These are phyloP conservation scores for Pseudonitzschia delicatissima DNA, from an alignment of 108 stramenopile genomes.

Conservation along the genomic window DNA sequence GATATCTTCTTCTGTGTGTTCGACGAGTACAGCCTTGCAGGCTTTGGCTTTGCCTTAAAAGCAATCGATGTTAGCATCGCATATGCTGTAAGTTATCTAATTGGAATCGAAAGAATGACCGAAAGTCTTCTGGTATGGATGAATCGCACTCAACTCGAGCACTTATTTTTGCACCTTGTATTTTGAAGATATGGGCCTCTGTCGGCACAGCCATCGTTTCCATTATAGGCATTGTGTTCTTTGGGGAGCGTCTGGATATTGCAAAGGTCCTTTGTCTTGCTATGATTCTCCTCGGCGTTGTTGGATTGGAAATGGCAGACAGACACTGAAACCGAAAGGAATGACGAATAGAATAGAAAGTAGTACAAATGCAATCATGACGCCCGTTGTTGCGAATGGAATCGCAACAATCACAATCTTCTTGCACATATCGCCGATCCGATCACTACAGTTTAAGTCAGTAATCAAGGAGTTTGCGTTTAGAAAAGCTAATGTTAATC, in stretches of 20 bases:
- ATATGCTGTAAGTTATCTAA: slow-evolving; percentile 37
- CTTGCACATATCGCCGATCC: too few relatives aligned
- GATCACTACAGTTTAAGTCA: too few relatives aligned
- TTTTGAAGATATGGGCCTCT: slow-evolving; percentile 41
- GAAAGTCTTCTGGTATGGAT: not conserved
- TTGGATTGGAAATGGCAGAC: slow-evolving; percentile 29
- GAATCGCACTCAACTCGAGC: not conserved
- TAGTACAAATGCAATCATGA: too few relatives aligned
- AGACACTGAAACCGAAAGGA: not conserved
- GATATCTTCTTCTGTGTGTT: too few relatives aligned
- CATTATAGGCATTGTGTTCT: slow-evolving; percentile 31
- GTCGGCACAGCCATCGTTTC: slow-evolving; percentile 46
- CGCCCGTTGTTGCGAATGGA: too few relatives aligned
- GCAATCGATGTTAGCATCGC: slow-evolving; percentile 44
- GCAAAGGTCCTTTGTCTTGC: slow-evolving; percentile 34
- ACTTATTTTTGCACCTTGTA: not conserved
- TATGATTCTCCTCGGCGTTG: slow-evolving; percentile 45
- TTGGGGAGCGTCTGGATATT: slow-evolving; percentile 29
- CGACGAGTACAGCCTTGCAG: slow-evolving; percentile 20
- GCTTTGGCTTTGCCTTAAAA: slow-evolving; percentile 32
- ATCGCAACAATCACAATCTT: too few relatives aligned
- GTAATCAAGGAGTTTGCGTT: too few relatives aligned
- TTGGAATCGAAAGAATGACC: not conserved
- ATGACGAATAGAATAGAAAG: not conserved
- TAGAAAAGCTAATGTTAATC: too few relatives aligned